phyloP scores from a whole-genome alignment of 208 protist species.

The Crithidia fasciculata region DNA sequence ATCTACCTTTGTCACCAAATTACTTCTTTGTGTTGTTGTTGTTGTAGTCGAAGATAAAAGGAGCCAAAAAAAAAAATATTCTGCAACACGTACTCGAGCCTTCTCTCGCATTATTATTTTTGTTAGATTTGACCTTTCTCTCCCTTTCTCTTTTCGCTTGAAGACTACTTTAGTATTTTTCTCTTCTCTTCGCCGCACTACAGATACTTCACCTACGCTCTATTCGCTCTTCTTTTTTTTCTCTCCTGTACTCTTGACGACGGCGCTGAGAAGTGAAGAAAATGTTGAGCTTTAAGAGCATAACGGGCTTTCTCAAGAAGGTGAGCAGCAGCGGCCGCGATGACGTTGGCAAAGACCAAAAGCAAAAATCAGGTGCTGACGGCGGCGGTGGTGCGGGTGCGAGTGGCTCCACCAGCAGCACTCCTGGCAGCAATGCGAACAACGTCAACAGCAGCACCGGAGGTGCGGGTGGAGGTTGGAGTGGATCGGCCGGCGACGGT shows the following conservation, averaged over 20 bases:
- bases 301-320: conserved; percentile 60
- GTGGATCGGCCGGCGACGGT: neutral
- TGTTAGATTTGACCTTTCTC: too few relatives aligned
- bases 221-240: too few relatives aligned
- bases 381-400: neutral
- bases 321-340: conserved; percentile 38
- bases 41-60: too few relatives aligned
- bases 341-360: conserved; percentile 16
- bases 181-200: too few relatives aligned
- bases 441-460: neutral
- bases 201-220: too few relatives aligned
- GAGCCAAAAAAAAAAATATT: too few relatives aligned
- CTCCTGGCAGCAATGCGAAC: neutral
- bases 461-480: neutral
- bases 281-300: conserved; percentile 71
- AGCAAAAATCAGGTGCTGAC: neutral
- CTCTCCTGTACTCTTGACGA: neutral
- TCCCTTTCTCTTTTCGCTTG: too few relatives aligned
- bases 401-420: neutral
- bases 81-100: too few relatives aligned
- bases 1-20: too few relatives aligned
- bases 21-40: too few relatives aligned
- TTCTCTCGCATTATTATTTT: too few relatives aligned
- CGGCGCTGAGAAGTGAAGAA: conserved; percentile 1
- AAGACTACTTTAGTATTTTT: too few relatives aligned